phyloP scores from a whole-genome alignment of 495 filamentous ascomycete genomes.

The Parachaetomium inaequale region DNA sequence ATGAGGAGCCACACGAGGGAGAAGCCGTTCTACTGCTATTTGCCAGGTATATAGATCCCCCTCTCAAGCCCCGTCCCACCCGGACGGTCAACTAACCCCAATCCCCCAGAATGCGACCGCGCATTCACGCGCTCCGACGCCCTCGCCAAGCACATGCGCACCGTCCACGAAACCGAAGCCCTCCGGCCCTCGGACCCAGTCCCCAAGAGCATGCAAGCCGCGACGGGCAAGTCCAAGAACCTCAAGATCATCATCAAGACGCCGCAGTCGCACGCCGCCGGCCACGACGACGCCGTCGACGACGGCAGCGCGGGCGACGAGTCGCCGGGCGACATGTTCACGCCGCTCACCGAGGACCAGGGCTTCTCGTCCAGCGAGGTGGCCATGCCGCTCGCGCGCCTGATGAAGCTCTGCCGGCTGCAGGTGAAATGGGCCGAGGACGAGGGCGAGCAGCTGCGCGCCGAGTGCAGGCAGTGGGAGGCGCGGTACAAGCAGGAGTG shows the following conservation, averaged over 20 bases:
- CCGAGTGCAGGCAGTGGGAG: constrained; percentile 62
- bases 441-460: constrained; percentile 59
- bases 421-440: constrained; percentile 79
- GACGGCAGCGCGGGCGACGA: constrained; percentile 51
- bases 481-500: constrained; percentile 70
- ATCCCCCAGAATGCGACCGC: constrained; percentile 79
- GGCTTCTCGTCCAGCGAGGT: constrained; percentile 73
- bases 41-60: constrained; percentile 63
- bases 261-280: constrained; percentile 51
- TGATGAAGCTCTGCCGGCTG: constrained; percentile 69
- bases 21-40: constrained; percentile 94
- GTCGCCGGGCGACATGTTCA: constrained; percentile 44
- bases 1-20: constrained; percentile 97
- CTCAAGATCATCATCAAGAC: constrained; percentile 63
- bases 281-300: constrained; percentile 52
- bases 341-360: constrained; percentile 54
- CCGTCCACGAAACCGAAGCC: constrained; percentile 95
- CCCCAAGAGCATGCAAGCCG: constrained; percentile 64
- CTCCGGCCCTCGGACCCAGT: constrained; percentile 84
- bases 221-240: constrained; percentile 54
- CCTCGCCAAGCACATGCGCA: constrained; percentile 96
- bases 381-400: constrained; percentile 59
- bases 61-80: background rate
- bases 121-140: constrained; percentile 96
- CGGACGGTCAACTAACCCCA: background rate